Evolutionary conservation across 208 protist species (phyloP), one percentile per base, ranked within the genome.

Genomic region (Trypanosoma rangeli): DNA sequence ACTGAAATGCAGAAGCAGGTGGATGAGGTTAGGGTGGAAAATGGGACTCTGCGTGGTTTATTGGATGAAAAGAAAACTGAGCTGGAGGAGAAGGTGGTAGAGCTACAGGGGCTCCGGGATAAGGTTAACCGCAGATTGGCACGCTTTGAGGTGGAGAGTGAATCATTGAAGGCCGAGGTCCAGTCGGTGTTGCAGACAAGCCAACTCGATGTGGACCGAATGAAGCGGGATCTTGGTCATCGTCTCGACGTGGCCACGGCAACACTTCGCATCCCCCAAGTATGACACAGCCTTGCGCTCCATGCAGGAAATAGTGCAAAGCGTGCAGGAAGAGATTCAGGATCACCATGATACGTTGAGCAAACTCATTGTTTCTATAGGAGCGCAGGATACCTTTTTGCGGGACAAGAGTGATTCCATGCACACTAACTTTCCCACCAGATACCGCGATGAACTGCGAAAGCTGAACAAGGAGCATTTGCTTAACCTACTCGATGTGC

Each of bases 401-500:
- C 83, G 76, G 48, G 79, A 89, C 49, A 79, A 82, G n/a, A 70
- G 75, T 22, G 86, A 85, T 52, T 89, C 90, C 18, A 95, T 95
- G 87, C 90, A 95, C 73, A 83, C 75, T 12, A 92, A 92, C 68
- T 66, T 93, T 28, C 90, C 90, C 4, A 53, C 64, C 18, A 33
- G 75, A 67, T 95, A 89, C 62, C 83, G 90, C 49, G 76, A 72
- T 24, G 80, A 90, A 55, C 73, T 95, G 76, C 80, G 82, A 1
- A 80, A 80, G 56, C 57, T 93, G 59, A 76, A 89, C n/a, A 84
- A 89, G 39, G 90, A 95, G 50, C 78, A 80, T 49, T 63, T 95
- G 64, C 70, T 95, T 22, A 95, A 93, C 63, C 37, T 95, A 15
- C 62, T 95, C 7, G 90, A 95, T 61, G 85, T 95, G 50, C 76